A percentile compares a stretch with the other conserved stretches of the same genome.
Evolutionary conservation across 352 stramenopile species (phyloP).

Genomic region (Phytophthora kernoviae): DNA sequence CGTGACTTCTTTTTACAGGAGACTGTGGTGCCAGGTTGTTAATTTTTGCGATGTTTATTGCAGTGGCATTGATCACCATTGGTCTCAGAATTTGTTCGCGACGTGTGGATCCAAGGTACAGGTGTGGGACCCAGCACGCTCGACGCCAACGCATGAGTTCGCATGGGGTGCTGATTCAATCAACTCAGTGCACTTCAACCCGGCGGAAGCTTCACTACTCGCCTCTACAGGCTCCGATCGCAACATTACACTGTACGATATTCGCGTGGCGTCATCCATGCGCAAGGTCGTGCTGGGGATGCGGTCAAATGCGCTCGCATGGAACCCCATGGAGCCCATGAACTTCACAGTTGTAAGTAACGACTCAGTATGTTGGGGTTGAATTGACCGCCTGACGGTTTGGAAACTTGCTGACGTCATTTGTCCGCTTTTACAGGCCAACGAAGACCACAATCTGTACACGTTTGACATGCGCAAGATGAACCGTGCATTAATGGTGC

Average conservation of each 20-base stretch:
- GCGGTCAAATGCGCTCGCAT: constrained; percentile 97
- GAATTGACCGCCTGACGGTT: constrained; percentile 2
- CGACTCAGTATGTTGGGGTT: background rate
- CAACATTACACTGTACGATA: constrained; percentile 94
- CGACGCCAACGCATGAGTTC: constrained; percentile 93
- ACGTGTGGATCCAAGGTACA: constrained; percentile 94
- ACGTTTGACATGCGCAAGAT: constrained; percentile 99
- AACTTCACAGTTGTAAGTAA: constrained; percentile 96
- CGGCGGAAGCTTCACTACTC: constrained; percentile 94
- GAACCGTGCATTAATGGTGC: constrained; percentile 92
- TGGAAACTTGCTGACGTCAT: constrained; percentile 15
- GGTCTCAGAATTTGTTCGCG: constrained; percentile 92
- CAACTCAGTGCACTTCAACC: constrained; percentile 95
- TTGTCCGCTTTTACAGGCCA: constrained; percentile 67
- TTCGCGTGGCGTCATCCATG: constrained; percentile 90
- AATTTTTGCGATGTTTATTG: constrained; percentile 44
- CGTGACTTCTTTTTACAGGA: constrained; percentile 8
- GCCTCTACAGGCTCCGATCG: constrained; percentile 95
- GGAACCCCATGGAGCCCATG: constrained; percentile 99
- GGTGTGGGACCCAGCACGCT: constrained; percentile 95
- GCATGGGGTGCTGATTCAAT: constrained; percentile 96
- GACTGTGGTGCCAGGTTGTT: constrained; percentile 7
- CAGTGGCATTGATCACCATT: constrained; percentile 98
- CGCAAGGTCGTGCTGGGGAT: constrained; percentile 97
- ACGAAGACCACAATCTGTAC: constrained; percentile 99